These are phyloP conservation scores for Ophiostoma montium DNA, from an alignment of 2,329 filamentous ascomycete genomes.

Conservation along the genomic window DNA sequence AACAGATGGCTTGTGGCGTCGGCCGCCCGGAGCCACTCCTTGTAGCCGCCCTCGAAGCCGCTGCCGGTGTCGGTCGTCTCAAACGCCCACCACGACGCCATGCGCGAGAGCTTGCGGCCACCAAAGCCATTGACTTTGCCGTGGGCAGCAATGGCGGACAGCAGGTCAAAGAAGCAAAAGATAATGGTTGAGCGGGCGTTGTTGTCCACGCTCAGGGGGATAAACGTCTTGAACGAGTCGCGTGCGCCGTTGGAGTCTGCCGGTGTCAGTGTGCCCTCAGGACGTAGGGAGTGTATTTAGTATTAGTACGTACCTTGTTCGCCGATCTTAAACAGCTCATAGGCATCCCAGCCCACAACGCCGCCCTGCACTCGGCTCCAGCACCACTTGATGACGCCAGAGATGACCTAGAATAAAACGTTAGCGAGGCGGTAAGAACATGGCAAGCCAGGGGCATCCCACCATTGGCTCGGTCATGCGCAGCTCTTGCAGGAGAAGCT, in stretches of 20 bases:
- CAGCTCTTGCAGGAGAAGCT: conserved; percentile 67
- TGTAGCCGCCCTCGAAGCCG: conserved; percentile 91
- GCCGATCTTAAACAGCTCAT: conserved; percentile 88
- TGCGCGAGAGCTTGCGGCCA: conserved; percentile 82
- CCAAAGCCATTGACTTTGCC: conserved; percentile 87
- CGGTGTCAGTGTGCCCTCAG: not conserved
- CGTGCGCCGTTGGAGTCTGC: conserved; percentile 81
- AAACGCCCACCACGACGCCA: conserved; percentile 98
- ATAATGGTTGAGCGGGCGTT: conserved; percentile 77
- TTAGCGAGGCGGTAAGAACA: not conserved
- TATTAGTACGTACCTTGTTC: conserved; percentile 61
- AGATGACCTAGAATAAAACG: conserved; percentile 55
- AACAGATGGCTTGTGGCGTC: conserved; percentile 95
- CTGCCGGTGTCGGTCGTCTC: conserved; percentile 76
- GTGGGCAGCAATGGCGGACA: conserved; percentile 82
- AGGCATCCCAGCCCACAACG: conserved; percentile 92
- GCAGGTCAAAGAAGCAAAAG: conserved; percentile 88
- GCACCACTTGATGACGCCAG: conserved; percentile 94
- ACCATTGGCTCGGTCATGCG: conserved; percentile 92
- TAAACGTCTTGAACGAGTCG: conserved; percentile 92
- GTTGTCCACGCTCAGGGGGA: conserved; percentile 84
- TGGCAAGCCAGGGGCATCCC: conserved; percentile 12
- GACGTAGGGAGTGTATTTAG: not conserved
- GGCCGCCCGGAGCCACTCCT: conserved; percentile 76
- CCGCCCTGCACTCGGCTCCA: conserved; percentile 87